A percentile compares a stretch with the other conserved stretches of the same genome.
Conservation (phyloP, 192 early-diverging fungal genomes). For the Geranomyces michiganensis region DNA sequence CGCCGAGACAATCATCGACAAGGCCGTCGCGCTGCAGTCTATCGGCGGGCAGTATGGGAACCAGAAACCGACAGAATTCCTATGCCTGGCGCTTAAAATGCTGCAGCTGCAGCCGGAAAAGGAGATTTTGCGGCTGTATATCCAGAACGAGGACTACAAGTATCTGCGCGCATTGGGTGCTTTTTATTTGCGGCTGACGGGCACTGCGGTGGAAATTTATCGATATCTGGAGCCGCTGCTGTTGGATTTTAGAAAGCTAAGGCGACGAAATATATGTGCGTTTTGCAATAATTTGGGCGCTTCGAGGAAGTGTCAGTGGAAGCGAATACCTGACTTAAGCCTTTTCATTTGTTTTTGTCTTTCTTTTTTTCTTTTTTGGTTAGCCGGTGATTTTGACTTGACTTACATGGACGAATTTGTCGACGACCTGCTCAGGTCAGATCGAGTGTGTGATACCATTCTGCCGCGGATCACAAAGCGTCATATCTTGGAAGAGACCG, state of each 20-base stretch:
- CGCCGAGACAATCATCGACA: constrained; percentile 87
- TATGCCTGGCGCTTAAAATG: constrained; percentile 86
- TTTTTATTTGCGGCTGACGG: constrained; percentile 86
- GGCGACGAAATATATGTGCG: constrained; percentile 55
- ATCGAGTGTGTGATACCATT: constrained; percentile 86
- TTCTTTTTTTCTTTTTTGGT: background rate
- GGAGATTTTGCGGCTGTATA: constrained; percentile 81
- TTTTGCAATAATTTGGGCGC: too few relatives aligned
- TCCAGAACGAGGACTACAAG: constrained; percentile 83
- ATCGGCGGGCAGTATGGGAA: constrained; percentile 87
- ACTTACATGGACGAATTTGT: constrained; percentile 91
- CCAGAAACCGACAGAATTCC: constrained; percentile 88
- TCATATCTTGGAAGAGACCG: constrained; percentile 80
- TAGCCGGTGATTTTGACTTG: constrained; percentile 55
- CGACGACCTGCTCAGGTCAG: constrained; percentile 77
- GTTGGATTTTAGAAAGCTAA: constrained; percentile 83
- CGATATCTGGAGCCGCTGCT: constrained; percentile 82
- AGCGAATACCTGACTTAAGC: too few relatives aligned
- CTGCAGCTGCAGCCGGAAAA: constrained; percentile 91
- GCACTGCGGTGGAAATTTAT: constrained; percentile 78
- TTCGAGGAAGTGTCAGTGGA: too few relatives aligned
- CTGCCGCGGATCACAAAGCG: constrained; percentile 82
- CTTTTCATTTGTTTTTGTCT: background rate
- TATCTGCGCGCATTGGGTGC: constrained; percentile 84
- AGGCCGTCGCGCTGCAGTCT: constrained; percentile 70